Percentiles rank a stretch among this genome's conserved stretches.
Evolutionary conservation across 2,329 filamentous ascomycete genomes (phyloP).

Genomic region (Aspergillus aculeatus): DNA sequence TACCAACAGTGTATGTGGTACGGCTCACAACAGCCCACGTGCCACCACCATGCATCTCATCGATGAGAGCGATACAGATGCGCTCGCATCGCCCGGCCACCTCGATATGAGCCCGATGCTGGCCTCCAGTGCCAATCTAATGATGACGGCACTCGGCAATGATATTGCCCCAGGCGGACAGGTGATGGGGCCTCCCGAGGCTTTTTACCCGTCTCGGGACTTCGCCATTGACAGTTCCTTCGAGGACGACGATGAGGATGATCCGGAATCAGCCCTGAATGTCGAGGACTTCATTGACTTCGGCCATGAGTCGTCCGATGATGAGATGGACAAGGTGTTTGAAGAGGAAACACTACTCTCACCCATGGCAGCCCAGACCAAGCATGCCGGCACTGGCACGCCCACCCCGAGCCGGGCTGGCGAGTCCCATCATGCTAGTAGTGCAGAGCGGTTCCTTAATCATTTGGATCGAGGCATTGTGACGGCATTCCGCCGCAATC

Average conservation of each 20-base stretch:
- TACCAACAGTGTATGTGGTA: conserved; percentile 42
- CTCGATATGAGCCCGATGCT: conserved; percentile 55
- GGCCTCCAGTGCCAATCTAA: conserved; percentile 69
- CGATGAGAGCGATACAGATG: conserved; percentile 48
- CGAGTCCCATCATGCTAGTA: conserved; percentile 31
- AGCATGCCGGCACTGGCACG: conserved; percentile 26
- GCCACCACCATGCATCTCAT: conserved; percentile 39
- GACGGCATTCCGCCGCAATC: conserved; percentile 70
- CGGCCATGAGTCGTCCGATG: conserved; percentile 58
- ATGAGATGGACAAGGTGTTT: conserved; percentile 57
- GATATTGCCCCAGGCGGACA: conserved; percentile 55
- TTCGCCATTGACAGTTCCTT: conserved; percentile 58
- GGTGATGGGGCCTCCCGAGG: conserved; percentile 70
- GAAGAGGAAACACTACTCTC: conserved; percentile 45
- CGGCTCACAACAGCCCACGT: conserved; percentile 45
- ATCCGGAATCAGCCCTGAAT: conserved; percentile 60
- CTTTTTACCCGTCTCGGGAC: conserved; percentile 68
- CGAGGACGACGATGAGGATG: conserved; percentile 63
- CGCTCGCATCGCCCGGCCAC: conserved; percentile 39
- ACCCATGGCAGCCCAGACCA: conserved; percentile 50
- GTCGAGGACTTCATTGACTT: conserved; percentile 73
- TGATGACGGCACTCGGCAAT: conserved; percentile 69
- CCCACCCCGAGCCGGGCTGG: conserved; percentile 37
- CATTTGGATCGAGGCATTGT: conserved; percentile 71
- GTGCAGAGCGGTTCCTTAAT: conserved; percentile 56